Percentiles rank a stretch among this genome's conserved stretches.
phyloP scores from a whole-genome alignment of 2,329 filamentous ascomycete genomes.

The Aspergillus sp. region DNA sequence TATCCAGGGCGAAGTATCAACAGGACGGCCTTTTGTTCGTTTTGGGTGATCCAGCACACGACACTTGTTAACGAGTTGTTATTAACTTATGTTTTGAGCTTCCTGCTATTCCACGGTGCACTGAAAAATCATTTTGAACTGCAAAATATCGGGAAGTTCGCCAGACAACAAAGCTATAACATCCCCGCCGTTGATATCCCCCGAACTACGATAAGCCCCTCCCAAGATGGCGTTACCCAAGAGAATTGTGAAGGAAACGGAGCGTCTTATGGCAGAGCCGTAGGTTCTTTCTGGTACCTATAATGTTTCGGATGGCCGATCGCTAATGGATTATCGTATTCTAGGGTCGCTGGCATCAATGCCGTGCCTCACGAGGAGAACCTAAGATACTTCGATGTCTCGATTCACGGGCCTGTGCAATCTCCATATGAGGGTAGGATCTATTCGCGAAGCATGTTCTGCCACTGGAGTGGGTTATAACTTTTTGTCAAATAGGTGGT shows the following conservation, averaged over 20 bases:
- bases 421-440: slow-evolving; percentile 83
- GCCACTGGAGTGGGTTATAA: slow-evolving; percentile 1
- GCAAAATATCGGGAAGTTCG: slow-evolving; percentile 1
- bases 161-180: neutral
- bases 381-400: slow-evolving; percentile 94
- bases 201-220: slow-evolving; percentile 14
- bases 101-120: neutral
- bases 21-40: neutral
- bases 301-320: slow-evolving; percentile 1
- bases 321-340: slow-evolving; percentile 4
- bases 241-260: slow-evolving; percentile 96
- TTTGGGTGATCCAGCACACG: neutral
- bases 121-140: neutral
- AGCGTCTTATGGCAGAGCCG: slow-evolving; percentile 94
- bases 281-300: slow-evolving; percentile 42
- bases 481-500: slow-evolving; percentile 47
- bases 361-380: slow-evolving; percentile 96
- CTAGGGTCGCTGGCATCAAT: slow-evolving; percentile 88
- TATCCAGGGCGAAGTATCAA: neutral
- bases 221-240: slow-evolving; percentile 67
- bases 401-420: slow-evolving; percentile 82
- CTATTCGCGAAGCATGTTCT: slow-evolving; percentile 1
- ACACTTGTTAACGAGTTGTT: neutral
- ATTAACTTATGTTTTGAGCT: neutral
- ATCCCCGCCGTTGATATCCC: neutral